Evolutionary conservation across 2,329 filamentous ascomycete genomes (phyloP), one percentile per base, ranked within the genome.

Genomic region (Lanzia echinophila): DNA sequence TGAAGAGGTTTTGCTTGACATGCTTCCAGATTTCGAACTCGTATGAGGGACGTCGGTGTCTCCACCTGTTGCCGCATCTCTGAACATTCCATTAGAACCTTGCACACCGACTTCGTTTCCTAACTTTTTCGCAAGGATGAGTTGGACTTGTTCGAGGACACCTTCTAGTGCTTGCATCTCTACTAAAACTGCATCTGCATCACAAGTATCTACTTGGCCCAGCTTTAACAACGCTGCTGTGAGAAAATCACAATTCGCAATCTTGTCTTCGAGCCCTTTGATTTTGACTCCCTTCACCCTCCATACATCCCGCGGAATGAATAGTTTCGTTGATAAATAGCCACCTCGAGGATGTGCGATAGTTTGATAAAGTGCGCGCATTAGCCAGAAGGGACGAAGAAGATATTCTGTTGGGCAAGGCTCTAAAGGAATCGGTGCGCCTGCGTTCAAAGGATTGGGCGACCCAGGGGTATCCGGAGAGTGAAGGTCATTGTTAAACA

Each of bases 321-420:
- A 99, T 0, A 99, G 79, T 63, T 90, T 91, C 20, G 85, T 92
- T 50, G 91, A 95, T 19, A 99, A 68, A 67, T 96, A 99, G 15
- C 91, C 94, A 36, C 94, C 94, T 22, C 90, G 84, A 2, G 92
- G 90, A 65, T 99, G 92, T 17, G 86, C 87, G 43, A 99, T 82
- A 0, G 91, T 96, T 68, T 96, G 90, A 67, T 94, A 95, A 24
- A 99, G 78, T 58, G 88, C 91, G 52, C 94, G 84, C 89, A 99
- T 96, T 43, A 99, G 77, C 94, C 94, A 99, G 70, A 96, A 99
- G 2, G 94, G 95, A 19, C 94, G 84, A n/a, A 97, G 77, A 64
- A 96, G 79, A 56, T 86, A 85, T 39, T 95, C 90, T 34, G 87
- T 88, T 1, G 94, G 94, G 67, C 95, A 99, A 3, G 94, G 88